Evolutionary conservation across 108 stramenopile genomes (phyloP).

Genomic region (Pseudonitzschia pungens): DNA sequence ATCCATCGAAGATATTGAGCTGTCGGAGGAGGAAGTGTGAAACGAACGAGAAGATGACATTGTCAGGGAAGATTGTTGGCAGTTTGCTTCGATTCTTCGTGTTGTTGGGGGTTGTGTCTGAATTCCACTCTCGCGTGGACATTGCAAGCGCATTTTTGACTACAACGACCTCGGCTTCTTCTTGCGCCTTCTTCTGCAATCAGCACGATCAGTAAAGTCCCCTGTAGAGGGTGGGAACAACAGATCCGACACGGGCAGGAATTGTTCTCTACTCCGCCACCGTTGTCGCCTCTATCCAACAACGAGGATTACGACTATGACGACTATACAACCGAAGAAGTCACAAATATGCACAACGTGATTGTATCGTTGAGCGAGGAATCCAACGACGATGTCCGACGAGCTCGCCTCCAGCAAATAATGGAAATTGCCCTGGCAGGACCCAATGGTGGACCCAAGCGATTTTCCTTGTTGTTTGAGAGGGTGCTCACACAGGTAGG

Average conservation of each 20-base stretch:
- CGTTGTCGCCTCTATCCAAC: neutral
- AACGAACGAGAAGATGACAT: neutral
- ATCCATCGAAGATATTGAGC: too few relatives aligned
- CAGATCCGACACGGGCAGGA: neutral
- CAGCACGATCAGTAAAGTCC: neutral
- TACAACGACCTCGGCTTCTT: neutral
- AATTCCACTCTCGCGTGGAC: neutral
- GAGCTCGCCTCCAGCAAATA: constrained; percentile 39
- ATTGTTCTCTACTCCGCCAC: constrained; percentile 1
- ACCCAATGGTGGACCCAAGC: constrained; percentile 34
- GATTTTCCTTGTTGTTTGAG: constrained; percentile 43
- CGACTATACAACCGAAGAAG: constrained; percentile 44
- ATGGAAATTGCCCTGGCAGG: constrained; percentile 56
- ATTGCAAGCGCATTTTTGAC: neutral
- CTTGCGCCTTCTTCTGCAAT: neutral
- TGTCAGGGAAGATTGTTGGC: neutral
- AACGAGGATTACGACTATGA: constrained; percentile 8
- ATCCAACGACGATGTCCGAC: constrained; percentile 56
- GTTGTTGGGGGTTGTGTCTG: neutral
- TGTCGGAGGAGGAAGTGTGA: too few relatives aligned
- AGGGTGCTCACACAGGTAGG: constrained; percentile 46
- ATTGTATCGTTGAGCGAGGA: constrained; percentile 58
- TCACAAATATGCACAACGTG: constrained; percentile 65
- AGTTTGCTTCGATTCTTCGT: neutral
- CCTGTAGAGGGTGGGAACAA: neutral